Conservation (phyloP, 1,139 yeast genomes). For the Hyphopichia khmerensis region DNA sequence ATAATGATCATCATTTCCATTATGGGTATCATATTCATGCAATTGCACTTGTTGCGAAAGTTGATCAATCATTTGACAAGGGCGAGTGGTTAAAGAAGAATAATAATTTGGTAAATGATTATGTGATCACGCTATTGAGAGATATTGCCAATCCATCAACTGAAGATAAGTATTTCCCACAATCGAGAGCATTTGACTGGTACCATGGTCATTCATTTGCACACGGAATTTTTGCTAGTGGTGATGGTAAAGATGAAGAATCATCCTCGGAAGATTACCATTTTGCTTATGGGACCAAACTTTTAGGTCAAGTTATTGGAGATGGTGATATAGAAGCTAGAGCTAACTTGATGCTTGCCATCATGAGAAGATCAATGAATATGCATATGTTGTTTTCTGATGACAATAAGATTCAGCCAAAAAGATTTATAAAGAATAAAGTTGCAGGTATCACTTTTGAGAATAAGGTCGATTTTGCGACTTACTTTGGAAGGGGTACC, state of each 20-base stretch:
- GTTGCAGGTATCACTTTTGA: slow-evolving; percentile 49
- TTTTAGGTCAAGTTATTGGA: slow-evolving; percentile 33
- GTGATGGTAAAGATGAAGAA: slow-evolving; percentile 50
- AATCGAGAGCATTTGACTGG: slow-evolving; percentile 45
- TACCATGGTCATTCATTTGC: slow-evolving; percentile 50
- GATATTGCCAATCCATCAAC: slow-evolving; percentile 42
- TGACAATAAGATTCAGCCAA: slow-evolving; percentile 40
- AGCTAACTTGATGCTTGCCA: slow-evolving; percentile 42
- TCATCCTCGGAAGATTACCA: slow-evolving; percentile 48
- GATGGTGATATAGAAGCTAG: slow-evolving; percentile 37
- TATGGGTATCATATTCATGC: slow-evolving; percentile 78
- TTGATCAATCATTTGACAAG: slow-evolving; percentile 36
- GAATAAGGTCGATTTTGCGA: slow-evolving; percentile 44
- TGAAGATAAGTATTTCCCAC: slow-evolving; percentile 39
- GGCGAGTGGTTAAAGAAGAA: slow-evolving; percentile 30
- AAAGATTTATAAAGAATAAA: slow-evolving; percentile 36
- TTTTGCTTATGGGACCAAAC: slow-evolving; percentile 43
- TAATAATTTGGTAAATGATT: slow-evolving; percentile 26
- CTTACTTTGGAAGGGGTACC: slow-evolving; percentile 45
- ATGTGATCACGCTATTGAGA: slow-evolving; percentile 34
- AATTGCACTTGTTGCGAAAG: slow-evolving; percentile 59
- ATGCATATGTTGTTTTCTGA: slow-evolving; percentile 43
- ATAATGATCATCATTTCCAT: slow-evolving; percentile 82
- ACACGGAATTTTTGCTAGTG: slow-evolving; percentile 44
- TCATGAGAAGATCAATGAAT: slow-evolving; percentile 42